Base-by-base conservation (phyloP, 768 basidiomycete genomes). In the Boletus pseudo-olivaceus region DNA sequence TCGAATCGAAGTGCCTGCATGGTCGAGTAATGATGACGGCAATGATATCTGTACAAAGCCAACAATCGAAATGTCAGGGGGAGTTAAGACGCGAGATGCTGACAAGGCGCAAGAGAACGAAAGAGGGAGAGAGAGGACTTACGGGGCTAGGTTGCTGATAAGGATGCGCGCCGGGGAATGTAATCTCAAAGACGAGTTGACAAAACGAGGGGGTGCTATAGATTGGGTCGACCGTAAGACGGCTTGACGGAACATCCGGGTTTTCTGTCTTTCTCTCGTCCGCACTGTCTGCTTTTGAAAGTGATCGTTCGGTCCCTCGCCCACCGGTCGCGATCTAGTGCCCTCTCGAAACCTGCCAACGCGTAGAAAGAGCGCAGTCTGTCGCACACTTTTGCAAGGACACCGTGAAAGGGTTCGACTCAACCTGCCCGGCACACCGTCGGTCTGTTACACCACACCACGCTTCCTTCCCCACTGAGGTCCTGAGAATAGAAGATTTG, bases 1-100 rank as follows among this genome's bases (percentile, higher is more conserved):
- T 69, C 66, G 40, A 72, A 69, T 53, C 62, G 60, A 17, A 72
- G 67, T 2, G 72, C 70, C 34, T 66, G 67, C 70, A 73, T 72
- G 6, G 37, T 64, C 2, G 51, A 47, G 40, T 32, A 40, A 29
- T 39, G 49, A 45, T 33, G 51, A 53, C 19, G 34, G 8, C 15
- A 14, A n/a, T 15, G 30, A 47, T 51, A 34, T 46, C 62, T 61
- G 33, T 29, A 27, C 19, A n/a, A 30, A 3, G 27, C 5, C 47
- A 15, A 23, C 23, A 23, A 23, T 23, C 23, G 15, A 29, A 27
- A 10, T 10, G 42, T 27, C 10, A 23, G n/a, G 29, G 26, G 27
- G 26, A 7, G 19, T 43, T 27, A 34, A 34, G 37, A 26, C 23
- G 4, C 3, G 19, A 20, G 11, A 46, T 10, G 12, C 20, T 45